Evolutionary conservation across 2,329 filamentous ascomycete genomes (phyloP).

Genomic region (Aschersonia sp.): DNA sequence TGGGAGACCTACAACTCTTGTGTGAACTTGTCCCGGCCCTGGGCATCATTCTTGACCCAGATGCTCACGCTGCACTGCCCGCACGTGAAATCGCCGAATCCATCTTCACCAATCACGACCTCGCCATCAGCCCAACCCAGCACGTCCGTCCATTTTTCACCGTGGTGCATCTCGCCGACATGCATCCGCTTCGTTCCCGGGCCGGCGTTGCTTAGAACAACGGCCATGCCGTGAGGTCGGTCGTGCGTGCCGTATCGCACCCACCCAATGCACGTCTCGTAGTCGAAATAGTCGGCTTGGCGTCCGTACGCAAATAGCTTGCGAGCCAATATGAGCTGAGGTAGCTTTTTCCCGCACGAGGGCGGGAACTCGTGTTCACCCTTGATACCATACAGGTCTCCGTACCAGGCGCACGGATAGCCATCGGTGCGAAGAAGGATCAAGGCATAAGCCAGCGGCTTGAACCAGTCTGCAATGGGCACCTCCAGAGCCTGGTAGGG

Average conservation of each 20-base stretch:
- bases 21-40: conserved; percentile 29
- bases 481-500: conserved; percentile 29
- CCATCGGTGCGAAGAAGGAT: conserved; percentile 42
- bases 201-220: conserved; percentile 39
- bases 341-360: conserved; percentile 37
- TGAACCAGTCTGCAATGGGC: conserved; percentile 51
- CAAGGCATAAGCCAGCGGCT: conserved; percentile 55
- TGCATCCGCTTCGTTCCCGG: conserved; percentile 44
- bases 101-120: conserved; percentile 44
- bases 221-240: conserved; percentile 34
- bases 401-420: conserved; percentile 56
- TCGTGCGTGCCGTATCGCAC: conserved; percentile 34
- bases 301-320: conserved; percentile 53
- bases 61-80: conserved; percentile 39
- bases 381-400: conserved; percentile 52
- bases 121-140: conserved; percentile 38
- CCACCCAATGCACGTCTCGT: conserved; percentile 47
- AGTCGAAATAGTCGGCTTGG: conserved; percentile 49
- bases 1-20: conserved; percentile 21
- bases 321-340: conserved; percentile 35
- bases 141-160: conserved; percentile 51
- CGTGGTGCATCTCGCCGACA: conserved; percentile 36
- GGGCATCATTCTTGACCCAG: conserved; percentile 41
- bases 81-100: conserved; percentile 45
- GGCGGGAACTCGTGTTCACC: conserved; percentile 30